Base-by-base conservation (phyloP, 2,329 filamentous ascomycete species). In the Bipolaris gigantea region DNA sequence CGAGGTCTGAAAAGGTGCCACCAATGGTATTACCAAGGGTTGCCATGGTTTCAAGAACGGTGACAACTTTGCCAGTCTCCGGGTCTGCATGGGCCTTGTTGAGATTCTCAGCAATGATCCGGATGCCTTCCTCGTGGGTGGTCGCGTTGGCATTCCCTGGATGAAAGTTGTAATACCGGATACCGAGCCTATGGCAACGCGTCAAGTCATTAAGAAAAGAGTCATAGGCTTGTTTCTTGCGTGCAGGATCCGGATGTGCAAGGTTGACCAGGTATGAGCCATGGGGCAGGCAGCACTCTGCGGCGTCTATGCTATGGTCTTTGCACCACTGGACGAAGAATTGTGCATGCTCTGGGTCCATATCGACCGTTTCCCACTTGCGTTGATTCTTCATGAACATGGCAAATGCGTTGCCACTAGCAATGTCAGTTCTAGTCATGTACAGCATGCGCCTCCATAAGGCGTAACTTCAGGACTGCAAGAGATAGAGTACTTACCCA, bases 201-300 rank as follows among this genome's bases (percentile, higher is more conserved):
- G 84, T 79, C 1, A 99, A 80, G 72, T 99, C 94, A 65, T 99
- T 92, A 15, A 96, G 70, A 73, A 99, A 99, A 53, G 86, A 85
- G 35, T 80, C 82, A 71, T 96, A 97, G 1, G 92, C 92, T 77
- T 97, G 92, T 47, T 85, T 82, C 2, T 92, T 90, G 73, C 96
- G 95, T 35, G 81, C 82, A 23, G 83, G 73, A 67, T 97, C 92
- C 4, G 86, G 82, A 69, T 96, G 91, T 0, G 94, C 94, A 5
- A 99, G 85, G 71, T 99, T 99, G 68, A 99, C 92, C 7, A 99
- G 87, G 73, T 99, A 99, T 1, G 90, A 96, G 32, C 94, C 94
- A 72, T 99, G 94, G 0, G 94, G 94, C 1, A 99, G 5, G 95
- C 85, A 67, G 92, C 84, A 75, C 90, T 85, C 83, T 52, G 80